These are phyloP conservation scores for Clavispora carvajalis DNA, from an alignment of 805 yeast species.

Conservation along the genomic window DNA sequence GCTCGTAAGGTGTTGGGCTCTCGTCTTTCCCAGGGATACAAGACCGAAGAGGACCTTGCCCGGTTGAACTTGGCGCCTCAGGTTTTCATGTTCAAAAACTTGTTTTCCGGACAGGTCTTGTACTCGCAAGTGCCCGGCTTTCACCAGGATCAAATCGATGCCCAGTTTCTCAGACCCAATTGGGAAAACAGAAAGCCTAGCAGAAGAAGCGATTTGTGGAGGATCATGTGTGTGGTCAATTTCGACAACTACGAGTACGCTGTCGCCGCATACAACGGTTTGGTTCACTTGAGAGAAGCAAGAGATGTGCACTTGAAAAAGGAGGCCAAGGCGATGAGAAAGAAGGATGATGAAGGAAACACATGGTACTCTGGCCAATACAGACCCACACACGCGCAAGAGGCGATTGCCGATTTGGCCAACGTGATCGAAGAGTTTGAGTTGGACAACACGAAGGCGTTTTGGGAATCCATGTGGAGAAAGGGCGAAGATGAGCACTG, in stretches of 20 bases:
- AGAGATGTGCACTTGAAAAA: slow-evolving; percentile 58
- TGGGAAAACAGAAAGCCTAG: slow-evolving; percentile 84
- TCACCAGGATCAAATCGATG: slow-evolving; percentile 56
- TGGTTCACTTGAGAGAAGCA: slow-evolving; percentile 66
- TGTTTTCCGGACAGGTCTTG: slow-evolving; percentile 84
- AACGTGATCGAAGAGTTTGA: slow-evolving; percentile 62
- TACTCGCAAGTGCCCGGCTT: slow-evolving; percentile 78
- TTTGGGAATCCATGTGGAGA: slow-evolving; percentile 88
- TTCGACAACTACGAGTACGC: slow-evolving; percentile 58
- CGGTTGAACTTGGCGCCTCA: slow-evolving; percentile 72
- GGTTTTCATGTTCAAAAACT: slow-evolving; percentile 75
- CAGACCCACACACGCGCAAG: slow-evolving; percentile 87
- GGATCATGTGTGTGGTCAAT: slow-evolving; percentile 80
- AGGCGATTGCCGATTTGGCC: slow-evolving; percentile 80
- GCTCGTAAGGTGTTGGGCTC: slow-evolving; percentile 39
- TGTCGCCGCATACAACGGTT: slow-evolving; percentile 64
- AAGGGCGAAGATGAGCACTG: slow-evolving; percentile 76
- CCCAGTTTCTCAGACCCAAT: slow-evolving; percentile 75
- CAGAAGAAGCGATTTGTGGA: slow-evolving; percentile 83
- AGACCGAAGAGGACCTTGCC: slow-evolving; percentile 27
- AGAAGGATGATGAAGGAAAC: slow-evolving; percentile 69
- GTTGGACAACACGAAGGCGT: slow-evolving; percentile 44
- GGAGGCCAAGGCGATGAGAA: slow-evolving; percentile 62
- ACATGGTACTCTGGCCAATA: slow-evolving; percentile 84
- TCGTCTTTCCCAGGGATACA: slow-evolving; percentile 36